phyloP scores from a whole-genome alignment of 2,329 filamentous ascomycete genomes.

The Stagonosporopsis vannaccii region DNA sequence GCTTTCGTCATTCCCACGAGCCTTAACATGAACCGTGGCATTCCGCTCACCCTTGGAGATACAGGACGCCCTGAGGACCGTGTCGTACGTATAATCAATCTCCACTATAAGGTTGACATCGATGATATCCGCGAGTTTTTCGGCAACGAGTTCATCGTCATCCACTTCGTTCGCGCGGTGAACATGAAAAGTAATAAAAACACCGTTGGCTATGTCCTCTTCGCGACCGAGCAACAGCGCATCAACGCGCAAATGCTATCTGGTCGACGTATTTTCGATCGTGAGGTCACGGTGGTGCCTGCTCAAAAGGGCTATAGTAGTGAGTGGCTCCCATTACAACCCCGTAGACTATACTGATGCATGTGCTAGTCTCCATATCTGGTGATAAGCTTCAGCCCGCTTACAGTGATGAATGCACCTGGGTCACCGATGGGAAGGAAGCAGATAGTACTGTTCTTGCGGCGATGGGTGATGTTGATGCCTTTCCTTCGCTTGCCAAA shows the following conservation, averaged over 20 bases:
- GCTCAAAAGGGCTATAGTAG: not conserved
- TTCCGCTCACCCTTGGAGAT: not conserved
- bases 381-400: not conserved
- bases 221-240: not conserved
- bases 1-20: no score
- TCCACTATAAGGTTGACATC: not conserved
- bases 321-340: not conserved
- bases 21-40: not conserved
- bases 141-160: not conserved
- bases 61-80: not conserved
- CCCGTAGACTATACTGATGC: not conserved
- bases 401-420: not conserved
- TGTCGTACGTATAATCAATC: conserved; percentile 3
- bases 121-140: not conserved
- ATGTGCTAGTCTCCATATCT: not conserved
- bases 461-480: not conserved
- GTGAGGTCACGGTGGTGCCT: not conserved
- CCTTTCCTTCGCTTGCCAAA: not conserved
- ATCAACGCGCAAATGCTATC: not conserved
- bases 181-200: conserved; percentile 1
- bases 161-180: not conserved
- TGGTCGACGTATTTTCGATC: not conserved
- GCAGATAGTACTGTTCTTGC: not conserved
- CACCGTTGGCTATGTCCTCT: not conserved
- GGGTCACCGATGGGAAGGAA: not conserved